phyloP scores from a whole-genome alignment of 352 stramenopile species.

The Phytophthora pini region DNA sequence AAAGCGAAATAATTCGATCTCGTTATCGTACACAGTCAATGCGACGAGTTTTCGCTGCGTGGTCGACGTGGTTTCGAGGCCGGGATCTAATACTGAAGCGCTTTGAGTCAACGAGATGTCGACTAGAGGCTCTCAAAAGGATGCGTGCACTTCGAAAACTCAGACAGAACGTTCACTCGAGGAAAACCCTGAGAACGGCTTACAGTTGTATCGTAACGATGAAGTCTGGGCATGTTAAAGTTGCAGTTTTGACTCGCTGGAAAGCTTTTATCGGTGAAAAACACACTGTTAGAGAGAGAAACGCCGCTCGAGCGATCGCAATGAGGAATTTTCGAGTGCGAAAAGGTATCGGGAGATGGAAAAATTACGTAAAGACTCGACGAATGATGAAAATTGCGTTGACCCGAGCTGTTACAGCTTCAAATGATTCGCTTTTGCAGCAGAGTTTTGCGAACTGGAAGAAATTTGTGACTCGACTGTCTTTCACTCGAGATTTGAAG shows the following conservation, averaged over 20 bases:
- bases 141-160: slow-evolving; percentile 10
- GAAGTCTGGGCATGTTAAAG: slow-evolving; percentile 6
- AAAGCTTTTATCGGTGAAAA: slow-evolving; percentile 18
- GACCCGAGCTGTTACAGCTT: slow-evolving; percentile 14
- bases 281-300: neutral
- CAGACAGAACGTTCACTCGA: slow-evolving; percentile 5
- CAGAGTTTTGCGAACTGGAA: slow-evolving; percentile 42
- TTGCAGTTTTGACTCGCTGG: slow-evolving; percentile 20
- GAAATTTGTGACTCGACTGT: slow-evolving; percentile 18
- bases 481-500: slow-evolving; percentile 23
- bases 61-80: slow-evolving; percentile 10
- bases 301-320: neutral
- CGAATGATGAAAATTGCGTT: slow-evolving; percentile 34
- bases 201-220: slow-evolving; percentile 14
- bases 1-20: neutral
- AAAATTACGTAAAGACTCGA: slow-evolving; percentile 14
- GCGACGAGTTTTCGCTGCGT: slow-evolving; percentile 7
- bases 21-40: neutral
- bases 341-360: slow-evolving; percentile 33
- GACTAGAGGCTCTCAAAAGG: slow-evolving; percentile 6
- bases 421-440: slow-evolving; percentile 15
- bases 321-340: slow-evolving; percentile 29
- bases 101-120: neutral
- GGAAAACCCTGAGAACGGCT: slow-evolving; percentile 5
- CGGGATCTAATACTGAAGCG: neutral